Evolutionary conservation across 495 filamentous ascomycete genomes (phyloP), one percentile per base, ranked within the genome.

Genomic region (Hyaloscypha finlandica): DNA sequence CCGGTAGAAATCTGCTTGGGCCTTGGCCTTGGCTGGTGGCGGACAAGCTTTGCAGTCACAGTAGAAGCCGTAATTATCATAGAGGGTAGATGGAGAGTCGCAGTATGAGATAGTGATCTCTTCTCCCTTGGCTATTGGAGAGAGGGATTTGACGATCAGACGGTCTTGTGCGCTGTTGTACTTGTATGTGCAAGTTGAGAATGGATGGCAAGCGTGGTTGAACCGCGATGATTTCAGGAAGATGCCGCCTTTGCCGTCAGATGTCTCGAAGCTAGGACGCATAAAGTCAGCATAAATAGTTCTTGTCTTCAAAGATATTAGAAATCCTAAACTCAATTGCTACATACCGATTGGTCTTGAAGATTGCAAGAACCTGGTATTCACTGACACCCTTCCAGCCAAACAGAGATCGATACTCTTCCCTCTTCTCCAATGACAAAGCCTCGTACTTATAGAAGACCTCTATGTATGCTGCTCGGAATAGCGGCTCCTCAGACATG

Each of bases 51-150:
- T 54, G 48, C 71, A 73, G 32, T 73, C 69, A 32, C 71, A 73
- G 19, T 61, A 45, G 52, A 73, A 73, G 16, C 71, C 71, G 25
- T 73, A 73, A n/a, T 69, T 67, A 6, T 59, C 59, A 9, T 57
- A 48, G 6, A 71, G 64, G 19, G 25, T 60, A 0, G 14, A 9
- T 4, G 65, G 63, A 14, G 31, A 37, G n/a, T 4, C 37, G 11
- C 42, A 68, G 45, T 73, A 73, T 8, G 48, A 64, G n/a, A 73
- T 73, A 8, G 71, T 73, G 6, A 73, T 51, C 22, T 73, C 71
- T 32, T 66, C 30, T 2, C 69, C 68, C 11, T 60, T 22, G 16
- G 39, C 53, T 48, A 73, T 68, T 12, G 33, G 39, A 1, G 3
- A 20, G 14, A 56, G 19, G 8, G 61, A 22, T n/a, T 22, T 67